Evolutionary conservation across 192 early-diverging fungal species (phyloP).

Genomic region (Coemansia sp.): DNA sequence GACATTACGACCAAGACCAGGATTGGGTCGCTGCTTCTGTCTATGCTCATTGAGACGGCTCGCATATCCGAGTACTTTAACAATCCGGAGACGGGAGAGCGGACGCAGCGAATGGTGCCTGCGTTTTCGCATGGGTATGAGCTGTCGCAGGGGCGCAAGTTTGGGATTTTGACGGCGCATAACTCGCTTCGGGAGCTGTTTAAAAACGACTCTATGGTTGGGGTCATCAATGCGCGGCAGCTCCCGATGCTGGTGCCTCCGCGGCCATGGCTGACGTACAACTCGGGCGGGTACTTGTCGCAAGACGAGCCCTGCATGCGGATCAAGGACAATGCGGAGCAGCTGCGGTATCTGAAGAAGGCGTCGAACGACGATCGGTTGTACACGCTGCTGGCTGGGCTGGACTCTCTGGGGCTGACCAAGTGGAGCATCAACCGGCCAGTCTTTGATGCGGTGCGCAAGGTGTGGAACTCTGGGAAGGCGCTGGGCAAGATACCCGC

Average conservation of each 20-base stretch:
- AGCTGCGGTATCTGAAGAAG: slow-evolving; percentile 70
- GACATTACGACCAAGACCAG: slow-evolving; percentile 57
- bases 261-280: slow-evolving; percentile 83
- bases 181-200: slow-evolving; percentile 68
- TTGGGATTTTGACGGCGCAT: slow-evolving; percentile 74
- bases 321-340: slow-evolving; percentile 65
- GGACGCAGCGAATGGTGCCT: slow-evolving; percentile 60
- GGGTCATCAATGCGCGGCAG: slow-evolving; percentile 67
- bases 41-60: slow-evolving; percentile 68
- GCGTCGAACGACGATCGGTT: slow-evolving; percentile 78
- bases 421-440: slow-evolving; percentile 85
- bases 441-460: slow-evolving; percentile 74
- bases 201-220: slow-evolving; percentile 56
- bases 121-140: slow-evolving; percentile 77
- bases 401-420: slow-evolving; percentile 86
- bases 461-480: slow-evolving; percentile 86
- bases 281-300: slow-evolving; percentile 83
- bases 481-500: slow-evolving; percentile 74
- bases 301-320: slow-evolving; percentile 74
- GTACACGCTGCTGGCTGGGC: slow-evolving; percentile 63
- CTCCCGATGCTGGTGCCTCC: slow-evolving; percentile 94
- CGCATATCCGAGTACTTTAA: slow-evolving; percentile 60
- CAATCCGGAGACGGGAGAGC: slow-evolving; percentile 60
- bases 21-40: slow-evolving; percentile 59
- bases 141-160: slow-evolving; percentile 60